A percentile compares a stretch with the other conserved stretches of the same genome.
phyloP scores from a whole-genome alignment of 768 basidiomycete species.

The Boletus pseudo-olivaceus region DNA sequence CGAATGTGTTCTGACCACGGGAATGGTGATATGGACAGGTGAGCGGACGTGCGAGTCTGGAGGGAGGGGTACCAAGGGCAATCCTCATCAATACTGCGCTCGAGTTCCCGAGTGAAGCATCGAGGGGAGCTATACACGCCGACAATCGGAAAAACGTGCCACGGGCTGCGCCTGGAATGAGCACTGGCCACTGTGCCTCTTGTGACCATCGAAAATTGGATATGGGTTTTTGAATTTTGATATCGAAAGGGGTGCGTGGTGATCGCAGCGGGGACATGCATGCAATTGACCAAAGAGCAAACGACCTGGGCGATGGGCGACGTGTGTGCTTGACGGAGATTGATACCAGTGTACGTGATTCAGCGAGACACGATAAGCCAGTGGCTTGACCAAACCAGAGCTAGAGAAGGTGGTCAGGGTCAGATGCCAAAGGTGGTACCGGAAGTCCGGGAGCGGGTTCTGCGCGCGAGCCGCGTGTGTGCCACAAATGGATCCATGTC shows the following conservation, averaged over 20 bases:
- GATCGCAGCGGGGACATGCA: slow-evolving; percentile 1
- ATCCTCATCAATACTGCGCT: neutral
- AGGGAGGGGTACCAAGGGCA: neutral
- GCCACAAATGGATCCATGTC: neutral
- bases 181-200: too few relatives aligned
- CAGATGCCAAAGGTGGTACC: neutral
- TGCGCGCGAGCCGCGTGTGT: neutral
- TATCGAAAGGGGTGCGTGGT: slow-evolving; percentile 4
- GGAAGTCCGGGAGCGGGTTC: slow-evolving; percentile 1
- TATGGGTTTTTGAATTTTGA: neutral
- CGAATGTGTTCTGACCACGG: neutral
- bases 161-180: neutral
- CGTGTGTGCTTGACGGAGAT: slow-evolving; percentile 1
- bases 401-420: neutral
- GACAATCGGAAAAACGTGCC: neutral
- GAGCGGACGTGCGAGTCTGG: neutral
- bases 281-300: neutral
- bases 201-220: neutral
- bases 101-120: neutral
- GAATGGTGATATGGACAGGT: neutral
- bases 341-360: neutral
- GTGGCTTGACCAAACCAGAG: neutral
- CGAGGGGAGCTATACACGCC: neutral
- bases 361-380: neutral
- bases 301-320: neutral